phyloP scores from a whole-genome alignment of 2,329 filamentous ascomycete species.

The Calonectria pseudoturangicola region DNA sequence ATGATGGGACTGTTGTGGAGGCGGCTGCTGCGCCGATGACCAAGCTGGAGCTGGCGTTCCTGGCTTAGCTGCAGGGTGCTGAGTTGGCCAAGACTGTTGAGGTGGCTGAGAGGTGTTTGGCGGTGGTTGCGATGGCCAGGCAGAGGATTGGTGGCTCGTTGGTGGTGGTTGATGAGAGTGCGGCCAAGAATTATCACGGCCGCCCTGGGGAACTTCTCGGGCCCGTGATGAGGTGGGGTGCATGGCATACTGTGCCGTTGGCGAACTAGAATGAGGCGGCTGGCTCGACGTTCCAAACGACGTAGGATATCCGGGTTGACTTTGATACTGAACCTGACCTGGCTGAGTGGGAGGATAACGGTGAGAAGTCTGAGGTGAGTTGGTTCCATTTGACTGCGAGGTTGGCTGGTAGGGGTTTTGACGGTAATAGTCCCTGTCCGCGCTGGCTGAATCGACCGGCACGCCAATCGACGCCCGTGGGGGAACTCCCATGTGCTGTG shows the following conservation, averaged over 20 bases:
- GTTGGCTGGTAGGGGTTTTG: conserved; percentile 60
- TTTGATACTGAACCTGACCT: conserved; percentile 63
- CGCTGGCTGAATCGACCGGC: conserved; percentile 58
- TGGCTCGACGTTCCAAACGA: conserved; percentile 62
- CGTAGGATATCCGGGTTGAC: conserved; percentile 66
- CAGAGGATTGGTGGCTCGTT: conserved; percentile 49
- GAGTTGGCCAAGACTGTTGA: conserved; percentile 59
- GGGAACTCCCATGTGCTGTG: conserved; percentile 65
- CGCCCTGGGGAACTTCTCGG: conserved; percentile 64
- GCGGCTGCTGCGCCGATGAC: conserved; percentile 58
- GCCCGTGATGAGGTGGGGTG: conserved; percentile 67
- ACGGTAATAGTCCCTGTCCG: conserved; percentile 70
- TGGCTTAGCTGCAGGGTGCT: conserved; percentile 59
- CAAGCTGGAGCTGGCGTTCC: conserved; percentile 59
- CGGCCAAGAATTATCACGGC: conserved; percentile 62
- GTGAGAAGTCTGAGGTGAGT: conserved; percentile 68
- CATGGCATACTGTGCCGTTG: conserved; percentile 73
- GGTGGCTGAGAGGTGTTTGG: conserved; percentile 59
- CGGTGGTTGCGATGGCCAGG: conserved; percentile 57
- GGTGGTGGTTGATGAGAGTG: conserved; percentile 49
- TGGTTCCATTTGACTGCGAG: conserved; percentile 62
- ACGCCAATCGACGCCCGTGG: conserved; percentile 67
- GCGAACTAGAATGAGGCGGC: conserved; percentile 66
- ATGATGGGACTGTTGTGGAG: conserved; percentile 59
- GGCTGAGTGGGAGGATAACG: conserved; percentile 66